Percentiles rank a stretch among this genome's conserved stretches.
phyloP scores from a whole-genome alignment of 768 basidiomycete genomes.

The Leccinum obscurum region DNA sequence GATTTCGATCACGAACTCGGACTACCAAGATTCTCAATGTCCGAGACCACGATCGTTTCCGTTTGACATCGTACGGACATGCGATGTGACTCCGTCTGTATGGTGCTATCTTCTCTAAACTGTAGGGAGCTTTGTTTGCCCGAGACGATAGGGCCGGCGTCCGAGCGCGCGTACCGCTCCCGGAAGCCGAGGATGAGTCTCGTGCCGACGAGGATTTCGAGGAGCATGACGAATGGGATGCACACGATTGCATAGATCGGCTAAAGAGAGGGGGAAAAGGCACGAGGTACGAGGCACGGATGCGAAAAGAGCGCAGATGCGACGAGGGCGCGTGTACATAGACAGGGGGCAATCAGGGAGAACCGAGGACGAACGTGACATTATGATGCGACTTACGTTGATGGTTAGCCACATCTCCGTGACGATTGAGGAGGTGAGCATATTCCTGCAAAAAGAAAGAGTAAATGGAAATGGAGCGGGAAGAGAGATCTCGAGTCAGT shows the following conservation, averaged over 20 bases:
- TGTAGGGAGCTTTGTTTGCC: slow-evolving; percentile 18
- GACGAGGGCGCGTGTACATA: not conserved
- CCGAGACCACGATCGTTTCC: slow-evolving; percentile 19
- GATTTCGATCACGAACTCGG: not conserved
- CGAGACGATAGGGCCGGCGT: slow-evolving; percentile 9
- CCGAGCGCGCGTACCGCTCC: slow-evolving; percentile 26
- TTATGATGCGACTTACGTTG: slow-evolving; percentile 18
- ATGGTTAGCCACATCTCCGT: slow-evolving; percentile 29
- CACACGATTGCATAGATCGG: slow-evolving; percentile 31
- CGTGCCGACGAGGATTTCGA: slow-evolving; percentile 32
- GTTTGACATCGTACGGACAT: slow-evolving; percentile 16
- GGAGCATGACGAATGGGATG: slow-evolving; percentile 32
- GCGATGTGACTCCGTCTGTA: slow-evolving; percentile 2
- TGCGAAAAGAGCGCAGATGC: not conserved
- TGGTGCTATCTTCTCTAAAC: slow-evolving; percentile 7
- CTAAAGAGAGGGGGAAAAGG: slow-evolving; percentile 4
- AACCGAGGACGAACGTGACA: not conserved
- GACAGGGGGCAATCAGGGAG: not conserved
- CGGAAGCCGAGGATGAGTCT: slow-evolving; percentile 34
- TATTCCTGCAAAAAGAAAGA: slow-evolving; percentile 19
- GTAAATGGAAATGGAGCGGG: not conserved
- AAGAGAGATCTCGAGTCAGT: not conserved
- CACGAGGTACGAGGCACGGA: not conserved
- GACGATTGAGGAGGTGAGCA: slow-evolving; percentile 24
- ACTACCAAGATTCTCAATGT: not conserved